phyloP scores from a whole-genome alignment of 2,329 filamentous ascomycete species.

The Monosporascus sp. region DNA sequence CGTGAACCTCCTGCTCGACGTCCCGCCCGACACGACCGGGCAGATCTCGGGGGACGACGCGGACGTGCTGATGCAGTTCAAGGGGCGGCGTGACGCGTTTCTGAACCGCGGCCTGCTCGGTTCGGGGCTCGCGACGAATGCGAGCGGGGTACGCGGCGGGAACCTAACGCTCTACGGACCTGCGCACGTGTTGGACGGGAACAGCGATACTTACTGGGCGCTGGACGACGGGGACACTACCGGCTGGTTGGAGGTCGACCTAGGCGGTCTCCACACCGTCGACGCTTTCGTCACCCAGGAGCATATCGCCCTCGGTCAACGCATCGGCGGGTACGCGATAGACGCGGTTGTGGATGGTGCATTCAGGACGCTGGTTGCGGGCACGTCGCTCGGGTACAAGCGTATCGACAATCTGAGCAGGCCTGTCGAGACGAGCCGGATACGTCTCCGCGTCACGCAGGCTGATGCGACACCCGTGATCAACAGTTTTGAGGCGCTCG shows the following conservation, averaged over 20 bases:
- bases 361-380: conserved; percentile 13
- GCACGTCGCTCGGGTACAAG: conserved; percentile 22
- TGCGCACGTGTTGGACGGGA: conserved; percentile 16
- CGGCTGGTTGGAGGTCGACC: conserved; percentile 20
- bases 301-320: conserved; percentile 23
- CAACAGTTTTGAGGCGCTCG: conserved; percentile 19
- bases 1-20: conserved; percentile 21
- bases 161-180: conserved; percentile 14
- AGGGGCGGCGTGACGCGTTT: conserved; percentile 15
- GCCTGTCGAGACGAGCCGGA: conserved; percentile 9
- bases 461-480: conserved; percentile 21
- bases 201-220: conserved; percentile 19
- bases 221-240: conserved; percentile 16
- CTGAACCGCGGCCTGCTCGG: conserved; percentile 12
- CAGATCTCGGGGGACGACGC: conserved; percentile 12
- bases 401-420: conserved; percentile 16
- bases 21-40: conserved; percentile 21
- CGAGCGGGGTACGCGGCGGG: conserved; percentile 15
- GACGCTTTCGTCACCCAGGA: conserved; percentile 22
- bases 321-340: conserved; percentile 22
- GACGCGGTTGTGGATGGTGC: conserved; percentile 13
- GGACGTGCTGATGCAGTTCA: conserved; percentile 16
- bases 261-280: conserved; percentile 11
- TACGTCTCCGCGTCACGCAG: conserved; percentile 20
- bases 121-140: conserved; percentile 8